Base-by-base conservation (phyloP, 2,329 filamentous ascomycete species). In the Diaporthe amygdali region DNA sequence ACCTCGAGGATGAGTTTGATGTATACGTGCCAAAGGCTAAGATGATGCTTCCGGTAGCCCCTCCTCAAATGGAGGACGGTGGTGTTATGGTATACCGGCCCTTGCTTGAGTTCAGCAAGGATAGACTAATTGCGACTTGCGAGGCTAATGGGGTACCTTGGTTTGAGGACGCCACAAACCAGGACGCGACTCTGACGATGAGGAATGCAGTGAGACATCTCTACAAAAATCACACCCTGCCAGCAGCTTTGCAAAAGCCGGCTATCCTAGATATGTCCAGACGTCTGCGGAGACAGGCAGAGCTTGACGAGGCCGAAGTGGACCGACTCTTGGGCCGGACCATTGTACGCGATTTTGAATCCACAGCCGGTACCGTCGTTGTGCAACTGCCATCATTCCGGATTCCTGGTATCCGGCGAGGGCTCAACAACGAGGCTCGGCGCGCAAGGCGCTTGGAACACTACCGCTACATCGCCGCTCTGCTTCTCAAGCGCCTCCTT, bases 151-250 rank as follows among this genome's bases (percentile, higher is more conserved):
- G 85, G 0, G 82, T 97, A 12, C 82, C 84, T 0, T 98, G 94
- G 93, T 93, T 94, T 74, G 94, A 96, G 78, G 96, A 99, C 79
- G 83, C 85, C 51, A 98, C 95, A 2, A 99, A 99, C 77, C 81
- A 85, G 20, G 93, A 98, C 76, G 87, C 85, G 10, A 94, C 91
- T 0, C 82, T 97, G 71, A 97, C 96, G 0, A 82, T 87, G 54
- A 89, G 96, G 46, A 99, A 99, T 77, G 91, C 96, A 0, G 85
- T 98, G 46, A 90, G 96, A 39, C 84, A 92, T 78, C 79, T 97
- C 52, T 85, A 89, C 25, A 82, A 84, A 32, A 81, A 87, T 5
- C 82, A 91, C 71, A 77, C 80, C 3, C 82, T 98, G 5, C 96
- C 96, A 0, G 79, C 79, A 12, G 94, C 95, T 0, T 82, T 98